Conservation (phyloP, 2,329 filamentous ascomycete genomes). For the Ceratocystis lukuohia region DNA sequence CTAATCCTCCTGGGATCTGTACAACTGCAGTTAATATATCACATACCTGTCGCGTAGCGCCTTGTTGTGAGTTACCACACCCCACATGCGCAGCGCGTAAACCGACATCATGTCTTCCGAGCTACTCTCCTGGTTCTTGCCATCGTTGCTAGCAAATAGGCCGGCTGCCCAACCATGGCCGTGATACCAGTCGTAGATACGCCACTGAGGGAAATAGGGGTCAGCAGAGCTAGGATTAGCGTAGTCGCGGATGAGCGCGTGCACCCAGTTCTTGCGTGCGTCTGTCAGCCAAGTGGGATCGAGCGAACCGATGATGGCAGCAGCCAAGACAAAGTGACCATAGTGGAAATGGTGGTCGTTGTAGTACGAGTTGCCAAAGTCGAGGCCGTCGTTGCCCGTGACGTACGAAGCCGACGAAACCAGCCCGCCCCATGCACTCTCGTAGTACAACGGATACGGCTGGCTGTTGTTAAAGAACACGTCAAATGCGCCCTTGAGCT, state of each 20-base stretch:
- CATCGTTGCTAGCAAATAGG: conserved; percentile 54
- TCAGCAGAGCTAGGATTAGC: conserved; percentile 64
- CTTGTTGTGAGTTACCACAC: conserved; percentile 56
- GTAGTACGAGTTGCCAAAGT: conserved; percentile 85
- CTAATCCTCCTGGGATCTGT: neutral
- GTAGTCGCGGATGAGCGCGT: conserved; percentile 68
- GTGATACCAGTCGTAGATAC: conserved; percentile 86
- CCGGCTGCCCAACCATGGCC: conserved; percentile 91
- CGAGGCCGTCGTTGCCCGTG: conserved; percentile 53
- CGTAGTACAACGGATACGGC: conserved; percentile 50
- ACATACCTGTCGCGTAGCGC: conserved; percentile 61
- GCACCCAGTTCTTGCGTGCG: conserved; percentile 65
- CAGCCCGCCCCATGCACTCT: conserved; percentile 65
- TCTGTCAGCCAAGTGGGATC: conserved; percentile 57
- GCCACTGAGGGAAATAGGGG: conserved; percentile 63
- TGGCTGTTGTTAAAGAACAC: conserved; percentile 56
- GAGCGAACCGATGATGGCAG: conserved; percentile 67
- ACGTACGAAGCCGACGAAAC: conserved; percentile 63
- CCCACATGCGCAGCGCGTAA: conserved; percentile 93
- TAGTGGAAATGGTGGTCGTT: conserved; percentile 67
- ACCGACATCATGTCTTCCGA: conserved; percentile 81
- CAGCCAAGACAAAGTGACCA: conserved; percentile 80
- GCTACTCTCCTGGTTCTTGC: conserved; percentile 75
- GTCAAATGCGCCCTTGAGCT: conserved; percentile 53
- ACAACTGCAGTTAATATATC: neutral